A percentile compares a stretch with the other conserved stretches of the same genome.
These are phyloP conservation scores for Anethum foeniculum DNA, from an alignment of 140 eudicot species.

Conservation along the genomic window DNA sequence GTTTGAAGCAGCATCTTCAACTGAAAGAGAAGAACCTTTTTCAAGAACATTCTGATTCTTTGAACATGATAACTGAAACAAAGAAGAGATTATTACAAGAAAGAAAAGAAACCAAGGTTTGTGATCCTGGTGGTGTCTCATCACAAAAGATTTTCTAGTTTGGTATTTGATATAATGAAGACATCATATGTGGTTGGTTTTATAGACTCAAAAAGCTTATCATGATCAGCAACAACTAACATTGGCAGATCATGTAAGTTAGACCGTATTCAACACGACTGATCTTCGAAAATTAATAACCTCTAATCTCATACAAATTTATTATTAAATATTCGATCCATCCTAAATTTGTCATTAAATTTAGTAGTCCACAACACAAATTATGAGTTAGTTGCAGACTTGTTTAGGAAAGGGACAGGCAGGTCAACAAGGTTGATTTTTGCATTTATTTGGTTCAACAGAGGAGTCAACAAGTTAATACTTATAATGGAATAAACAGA, in stretches of 20 bases:
- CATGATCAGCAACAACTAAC: no score
- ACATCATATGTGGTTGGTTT: no score
- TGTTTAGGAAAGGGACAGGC: neutral
- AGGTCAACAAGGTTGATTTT: neutral
- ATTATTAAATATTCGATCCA: no score
- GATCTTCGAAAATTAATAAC: no score
- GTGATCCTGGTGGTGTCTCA: conserved; percentile 3
- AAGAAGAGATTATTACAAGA: neutral
- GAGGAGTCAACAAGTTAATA: conserved; percentile 24
- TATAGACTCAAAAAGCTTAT: no score
- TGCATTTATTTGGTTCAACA: neutral
- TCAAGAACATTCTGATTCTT: conserved; percentile 8
- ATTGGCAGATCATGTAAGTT: no score
- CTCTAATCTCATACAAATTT: no score
- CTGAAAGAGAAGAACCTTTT: conserved; percentile 30
- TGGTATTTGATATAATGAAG: no score
- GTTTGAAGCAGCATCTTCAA: conserved; percentile 10
- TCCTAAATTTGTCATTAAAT: no score
- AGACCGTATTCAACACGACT: no score
- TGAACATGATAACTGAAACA: conserved; percentile 11
- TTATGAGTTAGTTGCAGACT: neutral
- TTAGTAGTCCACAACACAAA: no score
- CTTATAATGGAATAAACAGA: conserved; percentile 15
- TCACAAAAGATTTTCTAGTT: neutral
- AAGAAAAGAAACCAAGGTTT: neutral